Evolutionary conservation across 345 rosid species (phyloP).

Genomic region (Arabidopsis arenosa): DNA sequence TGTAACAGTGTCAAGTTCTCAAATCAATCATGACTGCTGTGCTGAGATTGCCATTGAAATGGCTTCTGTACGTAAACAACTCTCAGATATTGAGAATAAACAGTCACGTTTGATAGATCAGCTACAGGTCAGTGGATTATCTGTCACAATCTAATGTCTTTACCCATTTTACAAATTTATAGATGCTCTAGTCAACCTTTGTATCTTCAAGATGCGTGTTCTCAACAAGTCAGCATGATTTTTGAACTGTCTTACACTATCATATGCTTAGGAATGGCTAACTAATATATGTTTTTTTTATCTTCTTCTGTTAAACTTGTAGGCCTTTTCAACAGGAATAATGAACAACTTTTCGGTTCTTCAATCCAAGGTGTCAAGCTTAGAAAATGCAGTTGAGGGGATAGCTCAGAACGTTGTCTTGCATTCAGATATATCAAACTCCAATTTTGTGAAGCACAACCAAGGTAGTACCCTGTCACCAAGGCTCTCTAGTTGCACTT

Average conservation of each 20-base stretch:
- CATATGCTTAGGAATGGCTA: not conserved
- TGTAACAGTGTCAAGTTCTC: conserved; percentile 67
- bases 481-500: conserved; percentile 69
- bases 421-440: conserved; percentile 52
- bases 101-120: conserved; percentile 75
- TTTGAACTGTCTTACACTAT: not conserved
- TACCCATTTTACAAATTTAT: not conserved
- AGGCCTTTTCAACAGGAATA: conserved; percentile 74
- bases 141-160: conserved; percentile 1
- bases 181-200: conserved; percentile 1
- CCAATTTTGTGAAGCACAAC: conserved; percentile 57
- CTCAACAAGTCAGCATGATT: not conserved
- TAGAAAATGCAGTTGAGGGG: conserved; percentile 74
- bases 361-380: conserved; percentile 74
- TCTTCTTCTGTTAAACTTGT: conserved; percentile 29
- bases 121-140: conserved; percentile 65
- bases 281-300: not conserved
- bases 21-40: conserved; percentile 58
- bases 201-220: not conserved
- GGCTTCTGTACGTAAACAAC: conserved; percentile 75
- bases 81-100: conserved; percentile 74
- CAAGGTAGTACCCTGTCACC: conserved; percentile 61
- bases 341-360: conserved; percentile 67
- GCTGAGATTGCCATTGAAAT: conserved; percentile 67
- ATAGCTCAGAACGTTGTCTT: conserved; percentile 53